These are phyloP conservation scores for Dothistroma pini DNA, from an alignment of 2,329 filamentous ascomycete genomes.

Conservation along the genomic window DNA sequence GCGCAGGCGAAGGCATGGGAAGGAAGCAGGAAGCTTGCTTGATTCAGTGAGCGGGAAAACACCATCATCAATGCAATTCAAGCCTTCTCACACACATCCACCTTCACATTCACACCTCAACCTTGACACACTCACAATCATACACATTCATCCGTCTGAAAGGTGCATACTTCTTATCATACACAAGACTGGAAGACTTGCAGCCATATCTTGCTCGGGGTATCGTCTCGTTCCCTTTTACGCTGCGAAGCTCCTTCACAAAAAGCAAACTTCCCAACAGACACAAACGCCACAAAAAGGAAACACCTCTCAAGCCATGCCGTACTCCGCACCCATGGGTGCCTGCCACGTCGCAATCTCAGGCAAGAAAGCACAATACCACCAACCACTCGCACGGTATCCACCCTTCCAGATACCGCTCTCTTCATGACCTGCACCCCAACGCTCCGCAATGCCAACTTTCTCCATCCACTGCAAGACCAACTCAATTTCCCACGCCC, in stretches of 20 bases:
- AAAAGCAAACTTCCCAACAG: background rate
- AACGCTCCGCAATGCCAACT: slow-evolving; percentile 50
- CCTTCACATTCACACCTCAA: background rate
- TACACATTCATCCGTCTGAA: background rate
- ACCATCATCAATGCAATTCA: background rate
- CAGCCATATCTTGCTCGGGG: slow-evolving; percentile 2
- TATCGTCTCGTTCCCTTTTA: background rate
- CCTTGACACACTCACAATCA: background rate
- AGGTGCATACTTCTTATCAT: background rate
- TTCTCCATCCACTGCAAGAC: slow-evolving; percentile 57
- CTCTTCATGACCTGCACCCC: slow-evolving; percentile 38
- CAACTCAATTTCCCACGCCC: slow-evolving; percentile 60
- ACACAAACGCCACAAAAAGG: background rate
- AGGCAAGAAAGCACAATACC: slow-evolving; percentile 55
- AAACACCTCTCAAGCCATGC: background rate
- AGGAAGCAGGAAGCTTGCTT: too few relatives aligned
- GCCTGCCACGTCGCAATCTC: slow-evolving; percentile 27
- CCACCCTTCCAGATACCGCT: slow-evolving; percentile 31
- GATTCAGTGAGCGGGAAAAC: background rate
- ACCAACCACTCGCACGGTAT: slow-evolving; percentile 59
- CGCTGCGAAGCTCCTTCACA: background rate
- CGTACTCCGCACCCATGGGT: background rate
- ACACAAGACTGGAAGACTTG: background rate
- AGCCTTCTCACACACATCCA: background rate
- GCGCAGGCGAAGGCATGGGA: too few relatives aligned